Evolutionary conservation across 1,284 basidiomycete genomes (phyloP).

Genomic region (Phenoliferia sp.): DNA sequence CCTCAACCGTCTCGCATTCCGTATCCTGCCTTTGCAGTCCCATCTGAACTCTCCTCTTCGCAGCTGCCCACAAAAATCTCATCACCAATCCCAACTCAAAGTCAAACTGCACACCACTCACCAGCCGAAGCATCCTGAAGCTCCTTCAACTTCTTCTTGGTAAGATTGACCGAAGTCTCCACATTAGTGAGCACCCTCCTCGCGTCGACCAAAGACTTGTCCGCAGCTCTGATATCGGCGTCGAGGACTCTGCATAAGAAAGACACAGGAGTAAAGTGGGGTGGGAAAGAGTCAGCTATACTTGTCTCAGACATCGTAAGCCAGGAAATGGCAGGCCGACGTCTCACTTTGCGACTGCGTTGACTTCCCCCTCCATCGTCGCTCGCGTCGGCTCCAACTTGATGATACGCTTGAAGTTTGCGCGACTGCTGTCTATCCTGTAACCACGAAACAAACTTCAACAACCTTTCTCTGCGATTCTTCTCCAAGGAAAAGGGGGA

Average conservation of each 20-base stretch:
- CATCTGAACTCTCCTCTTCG: slow-evolving; percentile 6
- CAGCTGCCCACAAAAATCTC: background rate
- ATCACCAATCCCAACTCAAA: too few relatives aligned
- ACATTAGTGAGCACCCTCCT: slow-evolving; percentile 17
- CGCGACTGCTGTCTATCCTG: slow-evolving; percentile 60
- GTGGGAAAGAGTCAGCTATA: background rate
- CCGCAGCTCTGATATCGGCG: slow-evolving; percentile 17
- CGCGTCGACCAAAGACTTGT: slow-evolving; percentile 14
- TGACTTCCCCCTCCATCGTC: slow-evolving; percentile 32
- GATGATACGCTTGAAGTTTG: slow-evolving; percentile 58
- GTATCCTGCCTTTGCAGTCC: slow-evolving; percentile 10
- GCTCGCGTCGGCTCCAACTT: slow-evolving; percentile 19
- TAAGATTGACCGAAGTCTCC: slow-evolving; percentile 20
- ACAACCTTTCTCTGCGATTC: too few relatives aligned
- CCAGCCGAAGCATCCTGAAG: slow-evolving; percentile 5
- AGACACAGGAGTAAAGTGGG: background rate
- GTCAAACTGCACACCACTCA: background rate
- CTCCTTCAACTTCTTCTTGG: slow-evolving; percentile 24
- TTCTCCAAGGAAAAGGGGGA: slow-evolving; percentile 28
- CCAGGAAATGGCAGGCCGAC: background rate
- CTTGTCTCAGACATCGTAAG: background rate
- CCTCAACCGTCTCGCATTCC: slow-evolving; percentile 16
- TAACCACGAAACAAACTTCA: too few relatives aligned
- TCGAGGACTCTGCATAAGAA: slow-evolving; percentile 9
- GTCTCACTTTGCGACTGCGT: slow-evolving; percentile 22